These are phyloP conservation scores for Saccharomycopsis fodiens DNA, from an alignment of 805 yeast species.

Conservation along the genomic window DNA sequence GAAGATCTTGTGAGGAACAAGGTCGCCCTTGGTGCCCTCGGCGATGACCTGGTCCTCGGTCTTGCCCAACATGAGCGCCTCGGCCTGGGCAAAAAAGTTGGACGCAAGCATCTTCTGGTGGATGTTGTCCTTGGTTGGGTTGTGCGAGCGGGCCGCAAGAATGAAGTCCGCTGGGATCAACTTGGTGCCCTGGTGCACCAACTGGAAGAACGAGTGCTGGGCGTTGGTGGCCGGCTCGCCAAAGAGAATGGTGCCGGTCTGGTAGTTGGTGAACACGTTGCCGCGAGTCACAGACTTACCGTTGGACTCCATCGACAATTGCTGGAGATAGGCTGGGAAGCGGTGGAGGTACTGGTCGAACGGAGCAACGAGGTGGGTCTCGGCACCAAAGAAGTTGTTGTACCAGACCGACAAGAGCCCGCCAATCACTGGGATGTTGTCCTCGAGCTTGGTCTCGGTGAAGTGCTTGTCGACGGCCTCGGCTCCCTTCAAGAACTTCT, in stretches of 20 bases:
- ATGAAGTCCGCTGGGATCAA: slow-evolving; percentile 95
- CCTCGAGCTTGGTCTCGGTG: slow-evolving; percentile 70
- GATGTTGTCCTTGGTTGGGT: slow-evolving; percentile 88
- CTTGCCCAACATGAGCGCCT: slow-evolving; percentile 96
- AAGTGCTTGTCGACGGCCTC: slow-evolving; percentile 96
- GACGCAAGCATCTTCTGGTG: slow-evolving; percentile 99
- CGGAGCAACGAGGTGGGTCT: slow-evolving; percentile 97
- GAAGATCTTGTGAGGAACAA: slow-evolving; percentile 93
- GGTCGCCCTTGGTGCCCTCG: slow-evolving; percentile 81
- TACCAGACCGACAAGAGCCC: slow-evolving; percentile 96
- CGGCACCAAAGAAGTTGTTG: slow-evolving; percentile 96
- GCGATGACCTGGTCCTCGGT: slow-evolving; percentile 71
- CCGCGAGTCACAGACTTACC: slow-evolving; percentile 97
- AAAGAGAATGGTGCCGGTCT: slow-evolving; percentile 90
- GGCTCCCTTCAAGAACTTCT: slow-evolving; percentile 90
- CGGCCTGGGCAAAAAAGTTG: slow-evolving; percentile 97
- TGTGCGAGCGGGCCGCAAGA: slow-evolving; percentile 94
- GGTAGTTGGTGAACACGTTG: slow-evolving; percentile 84
- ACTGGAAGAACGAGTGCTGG: slow-evolving; percentile 98
- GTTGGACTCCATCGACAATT: slow-evolving; percentile 97
- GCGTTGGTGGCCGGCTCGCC: slow-evolving; percentile 99
- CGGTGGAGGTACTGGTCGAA: slow-evolving; percentile 98
- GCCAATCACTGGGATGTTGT: slow-evolving; percentile 89
- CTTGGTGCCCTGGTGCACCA: slow-evolving; percentile 98
- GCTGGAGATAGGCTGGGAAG: slow-evolving; percentile 99